Evolutionary conservation across 208 protist species (phyloP).

Genomic region (Trichomonas vaginalis): DNA sequence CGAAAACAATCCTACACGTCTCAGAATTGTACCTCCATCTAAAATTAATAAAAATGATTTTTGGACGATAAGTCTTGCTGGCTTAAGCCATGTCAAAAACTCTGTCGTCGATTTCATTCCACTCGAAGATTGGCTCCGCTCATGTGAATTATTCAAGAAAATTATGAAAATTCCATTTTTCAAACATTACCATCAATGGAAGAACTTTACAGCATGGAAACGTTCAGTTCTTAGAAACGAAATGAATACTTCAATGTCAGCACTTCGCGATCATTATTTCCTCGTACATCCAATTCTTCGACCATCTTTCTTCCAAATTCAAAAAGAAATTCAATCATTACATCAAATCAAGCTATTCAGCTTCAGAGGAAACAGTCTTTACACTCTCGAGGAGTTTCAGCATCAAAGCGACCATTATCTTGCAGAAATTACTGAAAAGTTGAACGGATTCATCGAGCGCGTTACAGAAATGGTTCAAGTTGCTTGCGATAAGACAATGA

Average conservation of each 20-base stretch:
- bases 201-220: constrained; percentile 3
- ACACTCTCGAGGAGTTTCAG: not conserved
- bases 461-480: constrained; percentile 8
- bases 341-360: not conserved
- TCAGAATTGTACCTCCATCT: not conserved
- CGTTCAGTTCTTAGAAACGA: not conserved
- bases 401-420: not conserved
- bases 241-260: not conserved
- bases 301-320: not conserved
- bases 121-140: not conserved
- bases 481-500: constrained; percentile 4
- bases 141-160: not conserved
- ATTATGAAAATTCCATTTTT: constrained; percentile 16
- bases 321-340: not conserved
- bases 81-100: not conserved
- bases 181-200: constrained; percentile 20
- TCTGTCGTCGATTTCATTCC: not conserved
- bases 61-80: not conserved
- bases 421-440: not conserved
- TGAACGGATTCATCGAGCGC: not conserved
- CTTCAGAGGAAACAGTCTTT: not conserved
- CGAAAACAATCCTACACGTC: not conserved
- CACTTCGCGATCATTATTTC: not conserved
- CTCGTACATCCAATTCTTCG: not conserved
- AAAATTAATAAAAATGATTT: not conserved